A percentile compares a stretch with the other conserved stretches of the same genome.
These are phyloP conservation scores for Pseudopithomyces chartarum DNA, from an alignment of 2,329 filamentous ascomycete species.

Conservation along the genomic window DNA sequence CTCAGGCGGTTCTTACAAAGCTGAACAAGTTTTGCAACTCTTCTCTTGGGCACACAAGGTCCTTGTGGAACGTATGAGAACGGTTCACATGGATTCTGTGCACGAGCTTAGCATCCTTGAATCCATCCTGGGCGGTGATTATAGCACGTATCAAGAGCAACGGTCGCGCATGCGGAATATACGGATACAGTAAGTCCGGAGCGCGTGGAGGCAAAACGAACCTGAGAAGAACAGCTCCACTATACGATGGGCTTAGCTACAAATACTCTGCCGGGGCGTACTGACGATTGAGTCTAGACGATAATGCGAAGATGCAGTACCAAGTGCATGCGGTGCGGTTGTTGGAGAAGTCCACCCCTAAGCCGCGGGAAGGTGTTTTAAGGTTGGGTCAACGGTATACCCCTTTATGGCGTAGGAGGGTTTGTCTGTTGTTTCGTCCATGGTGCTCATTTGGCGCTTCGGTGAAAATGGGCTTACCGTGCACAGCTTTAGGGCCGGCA, in stretches of 20 bases:
- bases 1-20: slow-evolving; percentile 79
- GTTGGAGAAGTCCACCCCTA: not conserved
- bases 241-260: not conserved
- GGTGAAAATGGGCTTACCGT: slow-evolving; percentile 10
- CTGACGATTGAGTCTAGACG: not conserved
- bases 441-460: slow-evolving; percentile 7
- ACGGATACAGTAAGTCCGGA: slow-evolving; percentile 33
- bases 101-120: slow-evolving; percentile 66
- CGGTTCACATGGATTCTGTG: slow-evolving; percentile 18
- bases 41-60: slow-evolving; percentile 61
- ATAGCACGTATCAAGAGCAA: slow-evolving; percentile 73
- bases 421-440: slow-evolving; percentile 4
- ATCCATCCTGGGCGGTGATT: slow-evolving; percentile 77
- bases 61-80: slow-evolving; percentile 59
- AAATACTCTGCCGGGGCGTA: not conserved
- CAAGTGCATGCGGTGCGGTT: not conserved
- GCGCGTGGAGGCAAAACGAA: slow-evolving; percentile 12
- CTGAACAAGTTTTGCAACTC: slow-evolving; percentile 66
- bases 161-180: slow-evolving; percentile 61
- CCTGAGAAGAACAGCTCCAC: not conserved
- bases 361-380: not conserved
- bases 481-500: slow-evolving; percentile 7
- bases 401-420: slow-evolving; percentile 9
- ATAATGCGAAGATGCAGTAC: not conserved
- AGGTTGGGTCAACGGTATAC: slow-evolving; percentile 16